Evolutionary conservation across 2,329 filamentous ascomycete species (phyloP), one percentile per base, ranked within the genome.

Genomic region (Colletotrichum sp.): DNA sequence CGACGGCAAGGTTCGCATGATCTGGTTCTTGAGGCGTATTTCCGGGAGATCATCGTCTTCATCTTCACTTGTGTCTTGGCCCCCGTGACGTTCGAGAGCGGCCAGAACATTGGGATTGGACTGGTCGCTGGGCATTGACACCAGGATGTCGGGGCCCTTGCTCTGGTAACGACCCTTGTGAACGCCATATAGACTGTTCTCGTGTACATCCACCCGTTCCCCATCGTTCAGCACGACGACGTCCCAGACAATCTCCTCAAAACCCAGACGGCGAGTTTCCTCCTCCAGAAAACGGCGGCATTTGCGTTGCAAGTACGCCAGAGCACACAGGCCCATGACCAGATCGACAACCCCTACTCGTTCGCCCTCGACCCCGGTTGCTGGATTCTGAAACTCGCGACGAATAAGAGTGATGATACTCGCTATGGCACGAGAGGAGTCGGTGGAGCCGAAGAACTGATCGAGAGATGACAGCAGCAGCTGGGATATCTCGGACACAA

Each of bases 361-460:
- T 80, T 93, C 92, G 10, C 91, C 91, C 62, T 88, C 86, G 4
- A 86, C 85, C 7, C 91, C 92, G 0, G 91, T 93, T 10, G 90
- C 88, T 1, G 92, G 91, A 74, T 93, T 92, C 69, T 90, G 89
- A 75, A 94, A 93, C 81, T 94, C 92, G 73, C 91, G 88, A 34
- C 91, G 88, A 63, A 94, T 89, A 36, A 94, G 84, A 1, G 90
- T 90, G 78, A 94, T 89, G 79, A 94, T 93, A 81, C 91, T 92
- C 4, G 92, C 91, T 75, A 94, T 92, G 13, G 92, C 92, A 55
- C 92, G 86, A 3, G 92, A 93, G 3, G 92, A 93, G 81, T 94
- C 92, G n/a, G 92, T 94, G 4, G 91, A 92, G 16, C 92, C 92
- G 32, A 94, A 90, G 52, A 93, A 89, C 77, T 92, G 90, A 80